Evolutionary conservation across 306 rosid genomes (phyloP).

Genomic region (Prunus persica): Prunus_persica_NCBIv2 NC_034009.1:38177501-38178000

Average conservation of each 20-base stretch:
- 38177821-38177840: not conserved
- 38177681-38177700: constrained; percentile 52
- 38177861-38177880: not conserved
- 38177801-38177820: not conserved
- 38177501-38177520: constrained; percentile 62
- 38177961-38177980: not conserved
- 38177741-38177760: constrained; percentile 31
- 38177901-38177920: not conserved
- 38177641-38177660: not conserved
- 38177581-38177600: not conserved
- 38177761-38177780: not conserved
- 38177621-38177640: constrained; percentile 9
- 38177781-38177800: too few relatives aligned
- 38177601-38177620: constrained; percentile 5
- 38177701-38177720: constrained; percentile 51
- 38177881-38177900: not conserved
- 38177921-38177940: not conserved
- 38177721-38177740: constrained; percentile 23
- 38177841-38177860: too few relatives aligned
- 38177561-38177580: constrained; percentile 52
- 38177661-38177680: constrained; percentile 53
- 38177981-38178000: not conserved
- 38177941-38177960: not conserved
- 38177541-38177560: constrained; percentile 40
- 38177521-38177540: constrained; percentile 47